Percentiles rank a stretch among this genome's conserved stretches.
Evolutionary conservation across 441 rosid genomes (phyloP).

Genomic region (Adansonia rubrostipa): DNA sequence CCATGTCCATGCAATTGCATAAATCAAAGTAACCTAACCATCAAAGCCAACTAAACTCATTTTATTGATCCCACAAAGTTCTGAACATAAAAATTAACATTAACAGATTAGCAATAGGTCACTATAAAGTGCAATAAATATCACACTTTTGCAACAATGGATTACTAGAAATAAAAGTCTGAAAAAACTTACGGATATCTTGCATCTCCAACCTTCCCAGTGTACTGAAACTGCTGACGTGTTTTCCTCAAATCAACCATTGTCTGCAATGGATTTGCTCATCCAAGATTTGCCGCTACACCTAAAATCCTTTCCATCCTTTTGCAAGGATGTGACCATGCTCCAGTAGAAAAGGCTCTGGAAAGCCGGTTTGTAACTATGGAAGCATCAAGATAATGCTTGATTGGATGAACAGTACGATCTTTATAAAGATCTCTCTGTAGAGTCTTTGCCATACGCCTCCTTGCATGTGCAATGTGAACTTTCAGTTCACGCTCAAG

Average conservation of each 20-base stretch:
- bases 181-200: conserved; percentile 82
- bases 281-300: conserved; percentile 83
- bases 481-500: conserved; percentile 84
- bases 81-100: neutral
- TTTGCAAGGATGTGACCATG: conserved; percentile 91
- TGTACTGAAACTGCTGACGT: conserved; percentile 78
- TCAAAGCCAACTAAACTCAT: neutral
- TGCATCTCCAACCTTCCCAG: conserved; percentile 97
- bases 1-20: neutral
- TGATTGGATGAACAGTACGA: conserved; percentile 60
- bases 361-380: conserved; percentile 84
- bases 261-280: conserved; percentile 87
- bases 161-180: conserved; percentile 6
- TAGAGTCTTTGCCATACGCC: conserved; percentile 69
- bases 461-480: conserved; percentile 77
- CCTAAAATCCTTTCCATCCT: conserved; percentile 87
- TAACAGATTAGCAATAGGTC: neutral
- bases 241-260: conserved; percentile 83
- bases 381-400: conserved; percentile 87
- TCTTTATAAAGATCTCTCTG: conserved; percentile 78
- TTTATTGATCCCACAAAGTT: conserved; percentile 8
- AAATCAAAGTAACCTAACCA: conserved; percentile 7
- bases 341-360: conserved; percentile 96
- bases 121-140: neutral
- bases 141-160: conserved; percentile 2